Evolutionary conservation across 164 flowering plant genomes (phyloP), one percentile per base, ranked within the genome.

Genomic region (Tinospora cordifolia): DNA sequence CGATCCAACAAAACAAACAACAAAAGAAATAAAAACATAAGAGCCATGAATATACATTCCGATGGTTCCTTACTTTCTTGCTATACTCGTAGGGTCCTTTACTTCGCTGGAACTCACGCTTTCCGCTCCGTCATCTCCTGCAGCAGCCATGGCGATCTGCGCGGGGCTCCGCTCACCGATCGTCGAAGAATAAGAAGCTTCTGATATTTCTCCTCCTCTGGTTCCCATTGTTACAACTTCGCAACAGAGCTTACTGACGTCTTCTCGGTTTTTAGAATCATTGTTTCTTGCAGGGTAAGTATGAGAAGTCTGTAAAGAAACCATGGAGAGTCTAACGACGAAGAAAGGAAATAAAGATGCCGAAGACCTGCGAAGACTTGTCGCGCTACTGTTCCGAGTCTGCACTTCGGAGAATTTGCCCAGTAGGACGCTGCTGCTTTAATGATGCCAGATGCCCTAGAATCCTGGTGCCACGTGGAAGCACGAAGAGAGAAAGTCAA

Each of bases 81-180:
- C 85, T 13, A 65, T 75, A 15, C 41, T 73, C 40, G 77, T 75
- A 11, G 85, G 85, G 26, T 83, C 81, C 34, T 80, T 82, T 46
- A 39, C 44, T 10, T 62, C 25, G 22, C 14, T 57, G 7, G 68
- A 63, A 22, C 69, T 17, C 21, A 62, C 21, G 2, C 57, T 63
- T 6, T 25, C 76, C 21, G 27, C 74, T 3, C 26, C 6, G 3
- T 0, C 60, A 0, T 51, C 59, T 17, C 8, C 59, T n/a, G 8
- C 21, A 15, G 59, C 59, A 2, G 59, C 59, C 22, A 51, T 51
- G 8, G n/a, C n/a, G 8, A n/a, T n/a, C n/a, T 6, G 1, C 22
- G 59, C 21, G 8, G 59, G 0, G 59, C 2, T 51, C 19, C 22
- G 8, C 6, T 41, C 46, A 41, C 46, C 12, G 47, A 44, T 44